Evolutionary conservation across 257 asterid species (phyloP), one percentile per base, ranked within the genome.

Genomic region (Solanum gandarillasii): DNA sequence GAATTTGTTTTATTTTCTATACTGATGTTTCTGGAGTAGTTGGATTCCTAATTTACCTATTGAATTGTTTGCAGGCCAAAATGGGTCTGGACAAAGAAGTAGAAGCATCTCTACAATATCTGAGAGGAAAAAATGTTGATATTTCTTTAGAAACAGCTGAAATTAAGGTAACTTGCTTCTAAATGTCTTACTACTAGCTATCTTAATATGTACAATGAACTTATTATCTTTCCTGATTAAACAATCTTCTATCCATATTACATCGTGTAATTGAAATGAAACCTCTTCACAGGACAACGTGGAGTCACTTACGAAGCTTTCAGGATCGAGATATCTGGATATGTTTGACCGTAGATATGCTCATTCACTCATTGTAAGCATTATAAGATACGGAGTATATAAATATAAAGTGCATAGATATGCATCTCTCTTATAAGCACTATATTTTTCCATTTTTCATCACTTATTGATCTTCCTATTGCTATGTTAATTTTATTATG

Each of bases 81-180:
- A 83, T 65, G 16, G 90, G 93, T 31, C 71, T 13, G 29, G 86
- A 62, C 55, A 71, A 86, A 79, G 87, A 70, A 14, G 86, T 87
- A 76, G 91, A 88, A 78, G 62, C 76, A 55, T 71, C 90, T 78
- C 86, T 91, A 71, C 5, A 39, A 71, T 83, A 55, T 65, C 85
- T 91, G 87, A 88, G 93, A 88, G 93, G 91, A 41, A 88, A 84
- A 38, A 55, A 81, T 20, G 68, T 79, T 78, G 93, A 91, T 73
- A 62, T 91, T 31, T 86, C 90, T 86, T 71, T 86, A 55, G 93
- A 91, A 89, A 87, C 89, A 39, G 89, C 89, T 55, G 90, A 86
- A 48, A 91, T 89, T 58, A 84, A 68, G 41, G 93, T 91, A 35
- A 29, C 27, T 43, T 41, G 38, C 25, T 79, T 43, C 65, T 79